Evolutionary conservation across 805 yeast species (phyloP).

Genomic region (Phaffomyces antillensis): DNA sequence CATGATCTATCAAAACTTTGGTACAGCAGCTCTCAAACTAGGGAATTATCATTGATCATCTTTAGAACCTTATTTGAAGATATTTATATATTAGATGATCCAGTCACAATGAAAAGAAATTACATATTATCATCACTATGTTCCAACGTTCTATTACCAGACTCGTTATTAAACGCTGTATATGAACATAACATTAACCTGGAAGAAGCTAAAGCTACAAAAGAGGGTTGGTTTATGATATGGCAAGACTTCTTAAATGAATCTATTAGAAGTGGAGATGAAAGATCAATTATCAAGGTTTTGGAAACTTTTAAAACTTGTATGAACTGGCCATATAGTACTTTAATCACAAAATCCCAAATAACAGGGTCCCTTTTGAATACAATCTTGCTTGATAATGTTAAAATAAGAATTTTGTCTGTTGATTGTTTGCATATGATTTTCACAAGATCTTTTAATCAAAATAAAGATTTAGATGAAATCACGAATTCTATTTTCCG

Average conservation of each 20-base stretch:
- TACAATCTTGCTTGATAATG: slow-evolving; percentile 51
- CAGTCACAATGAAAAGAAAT: slow-evolving; percentile 76
- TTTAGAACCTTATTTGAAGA: slow-evolving; percentile 89
- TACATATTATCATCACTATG: slow-evolving; percentile 74
- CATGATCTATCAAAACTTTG: slow-evolving; percentile 65
- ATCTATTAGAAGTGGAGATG: slow-evolving; percentile 32
- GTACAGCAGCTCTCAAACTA: slow-evolving; percentile 52
- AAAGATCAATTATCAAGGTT: slow-evolving; percentile 52
- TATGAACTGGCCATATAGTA: slow-evolving; percentile 84
- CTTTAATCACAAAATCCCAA: slow-evolving; percentile 59
- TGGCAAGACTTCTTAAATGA: slow-evolving; percentile 59
- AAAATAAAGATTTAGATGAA: slow-evolving; percentile 62
- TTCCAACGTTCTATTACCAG: slow-evolving; percentile 75
- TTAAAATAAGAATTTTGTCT: slow-evolving; percentile 70
- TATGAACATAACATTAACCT: slow-evolving; percentile 64
- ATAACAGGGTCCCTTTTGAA: slow-evolving; percentile 56
- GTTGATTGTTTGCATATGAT: slow-evolving; percentile 87
- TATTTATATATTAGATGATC: slow-evolving; percentile 84
- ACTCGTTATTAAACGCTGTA: slow-evolving; percentile 48
- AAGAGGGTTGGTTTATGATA: slow-evolving; percentile 79
- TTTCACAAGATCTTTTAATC: slow-evolving; percentile 69
- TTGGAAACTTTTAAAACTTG: slow-evolving; percentile 84
- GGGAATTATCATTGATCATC: slow-evolving; percentile 73
- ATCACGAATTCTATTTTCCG: slow-evolving; percentile 75
- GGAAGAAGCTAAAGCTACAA: slow-evolving; percentile 55